phyloP scores from a whole-genome alignment of 2,329 filamentous ascomycete species.

The Colletotrichum eleusines region DNA sequence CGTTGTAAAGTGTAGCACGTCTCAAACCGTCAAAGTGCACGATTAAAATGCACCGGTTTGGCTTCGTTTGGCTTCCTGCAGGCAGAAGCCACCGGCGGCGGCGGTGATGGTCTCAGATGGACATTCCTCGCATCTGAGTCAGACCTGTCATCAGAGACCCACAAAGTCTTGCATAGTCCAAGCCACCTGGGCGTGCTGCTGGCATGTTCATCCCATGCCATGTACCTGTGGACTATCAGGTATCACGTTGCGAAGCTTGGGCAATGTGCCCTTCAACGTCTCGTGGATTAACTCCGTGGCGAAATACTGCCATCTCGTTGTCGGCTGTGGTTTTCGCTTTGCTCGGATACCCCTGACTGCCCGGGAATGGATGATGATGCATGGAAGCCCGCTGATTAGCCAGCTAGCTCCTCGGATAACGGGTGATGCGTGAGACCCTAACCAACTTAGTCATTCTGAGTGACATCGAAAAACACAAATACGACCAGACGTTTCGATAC shows the following conservation, averaged over 20 bases:
- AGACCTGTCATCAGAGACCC: conserved; percentile 15
- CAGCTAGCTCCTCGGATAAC: not conserved
- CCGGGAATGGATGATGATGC: not conserved
- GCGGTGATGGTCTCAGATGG: not conserved
- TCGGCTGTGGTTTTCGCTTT: conserved; percentile 1
- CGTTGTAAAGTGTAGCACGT: not conserved
- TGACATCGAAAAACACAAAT: not conserved
- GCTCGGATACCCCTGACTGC: not conserved
- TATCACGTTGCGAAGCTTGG: not conserved
- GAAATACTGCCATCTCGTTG: conserved; percentile 17
- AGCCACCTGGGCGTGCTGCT: not conserved
- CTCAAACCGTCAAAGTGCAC: not conserved
- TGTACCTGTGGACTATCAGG: not conserved
- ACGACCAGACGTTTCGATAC: conserved; percentile 12
- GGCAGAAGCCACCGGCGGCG: conserved; percentile 3
- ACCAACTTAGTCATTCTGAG: not conserved
- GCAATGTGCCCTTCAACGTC: not conserved
- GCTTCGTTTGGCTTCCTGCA: conserved; percentile 1
- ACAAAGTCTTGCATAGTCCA: conserved; percentile 2
- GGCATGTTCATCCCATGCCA: conserved; percentile 24
- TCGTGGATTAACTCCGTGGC: not conserved
- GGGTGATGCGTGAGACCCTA: not conserved
- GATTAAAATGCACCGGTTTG: not conserved
- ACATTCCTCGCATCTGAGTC: conserved; percentile 3
- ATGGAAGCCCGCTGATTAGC: not conserved